Evolutionary conservation across 208 protist species (phyloP), one percentile per base, ranked within the genome.

Genomic region (Blastocrithidia nonstop): DNA sequence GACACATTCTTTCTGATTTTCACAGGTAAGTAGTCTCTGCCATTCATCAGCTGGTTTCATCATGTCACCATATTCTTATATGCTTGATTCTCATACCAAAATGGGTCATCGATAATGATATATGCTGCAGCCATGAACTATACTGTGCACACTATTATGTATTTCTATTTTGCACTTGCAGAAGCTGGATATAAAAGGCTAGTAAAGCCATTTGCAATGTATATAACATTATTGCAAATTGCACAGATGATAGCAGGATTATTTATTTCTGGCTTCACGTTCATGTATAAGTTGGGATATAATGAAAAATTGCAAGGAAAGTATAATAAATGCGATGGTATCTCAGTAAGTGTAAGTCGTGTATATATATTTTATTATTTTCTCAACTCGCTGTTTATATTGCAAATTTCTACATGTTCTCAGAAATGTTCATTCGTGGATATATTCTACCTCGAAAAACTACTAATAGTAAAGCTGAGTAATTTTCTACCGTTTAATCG

Each of bases 121-220:
- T 84, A 64, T 39, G 51, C 59, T 49, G 76, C 81, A 11, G 54
- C 76, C 11, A 93, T 97, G 84, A 97, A 97, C 57, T 89, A 92
- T 63, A 65, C 57, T 39, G 91, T 97, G 29, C 94, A 97, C 66
- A 63, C 82, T 19, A 78, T 96, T 71, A 97, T 97, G 93, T 97
- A 97, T 69, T 71, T 78, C 4, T 97, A 97, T 66, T 97, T 96
- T 52, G 65, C 71, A 25, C 45, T 94, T 8, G 60, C 71, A 13
- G 81, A 78, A 31, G 61, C 61, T n/a, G 75, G 79, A 13, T 58
- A 66, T 38, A 71, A 74, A 61, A 60, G 66, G 33, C 44, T 92
- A 7, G 58, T 86, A 50, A 72, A 74, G 61, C 73, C 79, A 1
- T 73, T 93, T 39, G 81, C 72, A 24, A 67, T 71, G 43, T 71